Conservation (phyloP, 169 alveolate genomes). For the Plasmodium vinckei region DNA sequence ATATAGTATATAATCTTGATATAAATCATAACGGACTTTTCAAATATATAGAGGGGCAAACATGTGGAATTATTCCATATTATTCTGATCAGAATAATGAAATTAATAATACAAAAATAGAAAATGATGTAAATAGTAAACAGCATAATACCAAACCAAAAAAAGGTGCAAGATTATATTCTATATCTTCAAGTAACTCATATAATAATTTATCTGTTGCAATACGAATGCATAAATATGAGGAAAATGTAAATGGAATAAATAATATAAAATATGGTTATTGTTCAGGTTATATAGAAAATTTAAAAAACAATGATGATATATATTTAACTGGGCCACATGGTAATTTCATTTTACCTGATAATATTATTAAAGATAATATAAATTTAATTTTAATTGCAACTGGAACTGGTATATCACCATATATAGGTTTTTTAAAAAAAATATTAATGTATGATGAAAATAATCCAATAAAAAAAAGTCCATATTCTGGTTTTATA, state of each 20-base stretch:
- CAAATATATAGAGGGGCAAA: constrained; percentile 79
- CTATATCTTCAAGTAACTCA: constrained; percentile 48
- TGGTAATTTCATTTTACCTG: constrained; percentile 45
- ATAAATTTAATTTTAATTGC: constrained; percentile 80
- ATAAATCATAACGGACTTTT: constrained; percentile 77
- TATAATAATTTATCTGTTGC: constrained; percentile 63
- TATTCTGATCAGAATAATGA: constrained; percentile 11
- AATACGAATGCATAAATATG: constrained; percentile 42
- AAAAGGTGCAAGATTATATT: constrained; percentile 42
- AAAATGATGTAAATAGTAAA: not conserved
- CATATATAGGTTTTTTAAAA: constrained; percentile 78
- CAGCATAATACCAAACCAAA: not conserved
- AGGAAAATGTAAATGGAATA: constrained; percentile 9
- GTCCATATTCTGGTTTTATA: constrained; percentile 45
- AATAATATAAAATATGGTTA: constrained; percentile 34
- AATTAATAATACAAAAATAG: not conserved
- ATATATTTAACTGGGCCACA: constrained; percentile 73
- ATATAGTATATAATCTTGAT: constrained; percentile 80
- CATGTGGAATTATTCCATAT: constrained; percentile 84
- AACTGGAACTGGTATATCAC: constrained; percentile 86
- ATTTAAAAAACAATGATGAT: constrained; percentile 51
- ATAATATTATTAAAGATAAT: constrained; percentile 31
- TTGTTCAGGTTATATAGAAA: constrained; percentile 61
- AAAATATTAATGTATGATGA: constrained; percentile 39
- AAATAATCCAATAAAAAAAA: not conserved